phyloP scores from a whole-genome alignment of 176 grass and related monocot species.

The Aegilops umbellulata region DNA sequence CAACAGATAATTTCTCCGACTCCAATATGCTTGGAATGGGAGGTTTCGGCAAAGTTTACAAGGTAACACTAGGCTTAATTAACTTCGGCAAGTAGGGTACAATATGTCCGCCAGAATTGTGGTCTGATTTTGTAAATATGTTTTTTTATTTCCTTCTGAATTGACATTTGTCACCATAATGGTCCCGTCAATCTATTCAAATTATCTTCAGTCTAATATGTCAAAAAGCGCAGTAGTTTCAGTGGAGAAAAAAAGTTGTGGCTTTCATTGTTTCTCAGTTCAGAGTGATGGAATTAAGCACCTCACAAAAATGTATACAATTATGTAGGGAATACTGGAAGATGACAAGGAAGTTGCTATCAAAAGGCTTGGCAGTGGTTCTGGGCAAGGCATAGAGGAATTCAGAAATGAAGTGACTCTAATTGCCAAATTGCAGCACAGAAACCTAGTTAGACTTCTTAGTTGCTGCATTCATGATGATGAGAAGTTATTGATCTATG shows the following conservation, averaged over 20 bases:
- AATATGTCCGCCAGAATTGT: background rate
- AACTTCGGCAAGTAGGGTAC: background rate
- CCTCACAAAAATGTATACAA: background rate
- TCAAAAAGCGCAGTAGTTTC: background rate
- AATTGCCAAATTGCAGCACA: conserved; percentile 61
- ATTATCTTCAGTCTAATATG: background rate
- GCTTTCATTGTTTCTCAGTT: background rate
- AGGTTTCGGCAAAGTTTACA: conserved; percentile 49
- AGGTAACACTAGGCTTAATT: conserved; percentile 27
- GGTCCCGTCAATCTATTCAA: background rate
- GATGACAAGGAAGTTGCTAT: conserved; percentile 48
- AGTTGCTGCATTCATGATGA: conserved; percentile 43
- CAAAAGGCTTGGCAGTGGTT: conserved; percentile 39
- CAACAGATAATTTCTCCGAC: conserved; percentile 49
- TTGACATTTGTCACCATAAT: background rate
- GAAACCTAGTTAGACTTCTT: conserved; percentile 51
- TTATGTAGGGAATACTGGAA: conserved; percentile 33
- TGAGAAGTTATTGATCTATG: conserved; percentile 56
- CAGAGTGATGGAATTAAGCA: background rate
- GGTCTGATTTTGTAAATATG: background rate
- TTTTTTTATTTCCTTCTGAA: background rate
- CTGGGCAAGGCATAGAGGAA: conserved; percentile 33
- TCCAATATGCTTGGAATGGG: conserved; percentile 47
- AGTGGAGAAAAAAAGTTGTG: background rate
- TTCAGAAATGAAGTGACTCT: conserved; percentile 58